Evolutionary conservation across 2,329 filamentous ascomycete genomes (phyloP), one percentile per base, ranked within the genome.

Genomic region (Ophiocordyceps sinensis): DNA sequence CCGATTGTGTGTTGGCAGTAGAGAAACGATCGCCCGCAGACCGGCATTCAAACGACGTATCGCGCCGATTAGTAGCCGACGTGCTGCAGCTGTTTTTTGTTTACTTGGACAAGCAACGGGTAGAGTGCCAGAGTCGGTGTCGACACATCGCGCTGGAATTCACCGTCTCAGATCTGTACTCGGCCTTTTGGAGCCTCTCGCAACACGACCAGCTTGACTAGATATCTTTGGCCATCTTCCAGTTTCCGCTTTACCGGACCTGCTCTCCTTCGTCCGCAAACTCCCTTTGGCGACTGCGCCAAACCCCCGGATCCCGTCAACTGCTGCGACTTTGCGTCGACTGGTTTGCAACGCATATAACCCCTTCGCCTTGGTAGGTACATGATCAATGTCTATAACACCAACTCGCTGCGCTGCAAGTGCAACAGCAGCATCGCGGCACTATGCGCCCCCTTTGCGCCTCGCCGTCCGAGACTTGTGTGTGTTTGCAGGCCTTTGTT

Each of bases 71-170:
- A 39, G 32, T n/a, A 15, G 21, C 29, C 19, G 37, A 40, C 28
- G 41, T 41, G 40, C 34, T 23, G 23, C 23, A 26, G 3, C 23
- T 26, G 23, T 34, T 37, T 41, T 35, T 35, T 35, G 32, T 35
- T 35, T 35, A 35, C 32, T 2, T 35, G 8, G 14, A 26, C 23
- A 15, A 36, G 28, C 32, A 36, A 15, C 36, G 29, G 37, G 21
- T 36, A 32, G 21, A 38, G 28, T 23, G 38, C 32, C 36, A 39
- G 43, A 41, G 41, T 44, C 17, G 41, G 41, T 37, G 38, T 35
- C 28, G 26, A 17, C 34, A 39, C 49, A 42, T 44, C 43, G 36
- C 44, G 32, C 44, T 53, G 51, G 51, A 53, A 53, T 53, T 47
- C 43, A 23, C 40, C 37, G 50, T 50, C 45, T 49, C 41, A 41